Conservation (phyloP, 192 early-diverging fungal genomes). For the Rhizophagus clarus region DNA sequence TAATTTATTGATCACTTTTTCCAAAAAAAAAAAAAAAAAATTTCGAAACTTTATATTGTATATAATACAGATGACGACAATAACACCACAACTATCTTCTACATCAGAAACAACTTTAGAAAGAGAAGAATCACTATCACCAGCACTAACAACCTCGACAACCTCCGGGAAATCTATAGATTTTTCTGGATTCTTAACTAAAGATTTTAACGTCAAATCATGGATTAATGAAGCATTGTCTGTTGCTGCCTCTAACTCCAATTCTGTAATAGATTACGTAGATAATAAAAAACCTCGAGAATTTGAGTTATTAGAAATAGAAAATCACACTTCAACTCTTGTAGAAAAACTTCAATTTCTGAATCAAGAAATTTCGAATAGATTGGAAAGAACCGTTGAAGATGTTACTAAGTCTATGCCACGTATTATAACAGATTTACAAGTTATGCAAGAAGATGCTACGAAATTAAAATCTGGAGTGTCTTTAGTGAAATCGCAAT, state of each 20-base stretch:
- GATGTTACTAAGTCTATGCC: slow-evolving; percentile 63
- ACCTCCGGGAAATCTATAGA: slow-evolving; percentile 8
- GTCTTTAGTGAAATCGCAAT: slow-evolving; percentile 42
- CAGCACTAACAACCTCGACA: neutral
- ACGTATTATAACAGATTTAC: slow-evolving; percentile 61
- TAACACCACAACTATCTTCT: neutral
- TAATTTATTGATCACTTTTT: too few relatives aligned
- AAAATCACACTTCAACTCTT: slow-evolving; percentile 32
- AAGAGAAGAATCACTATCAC: neutral
- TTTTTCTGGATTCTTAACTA: slow-evolving; percentile 38
- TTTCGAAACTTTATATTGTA: neutral
- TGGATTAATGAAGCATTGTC: slow-evolving; percentile 65
- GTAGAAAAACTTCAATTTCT: slow-evolving; percentile 58
- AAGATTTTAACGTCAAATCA: slow-evolving; percentile 63
- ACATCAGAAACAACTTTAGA: neutral
- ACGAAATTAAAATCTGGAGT: slow-evolving; percentile 48
- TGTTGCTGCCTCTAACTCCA: neutral
- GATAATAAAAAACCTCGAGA: slow-evolving; percentile 11
- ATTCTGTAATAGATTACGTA: neutral
- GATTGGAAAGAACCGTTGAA: slow-evolving; percentile 55
- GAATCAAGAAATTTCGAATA: slow-evolving; percentile 56
- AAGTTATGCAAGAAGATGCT: slow-evolving; percentile 58
- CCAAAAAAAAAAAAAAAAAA: too few relatives aligned
- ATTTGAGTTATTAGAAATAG: slow-evolving; percentile 11
- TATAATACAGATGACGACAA: neutral